Conservation (phyloP, 768 basidiomycete species). For the Termitomyces titanicus region DNA sequence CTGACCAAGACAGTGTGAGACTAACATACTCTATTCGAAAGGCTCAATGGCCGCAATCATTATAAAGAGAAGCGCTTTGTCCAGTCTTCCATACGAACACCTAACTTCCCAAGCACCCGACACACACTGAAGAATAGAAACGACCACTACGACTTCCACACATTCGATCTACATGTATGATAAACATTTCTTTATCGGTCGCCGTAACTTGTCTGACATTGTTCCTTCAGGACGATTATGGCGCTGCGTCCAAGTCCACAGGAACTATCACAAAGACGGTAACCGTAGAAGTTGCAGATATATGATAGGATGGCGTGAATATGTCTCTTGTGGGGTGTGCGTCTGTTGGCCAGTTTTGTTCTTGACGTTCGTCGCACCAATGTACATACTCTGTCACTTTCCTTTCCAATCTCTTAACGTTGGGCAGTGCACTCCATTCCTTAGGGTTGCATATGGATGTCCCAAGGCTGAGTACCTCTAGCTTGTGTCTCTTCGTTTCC, state of each 20-base stretch:
- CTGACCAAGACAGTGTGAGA: background rate
- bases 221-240: background rate
- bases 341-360: background rate
- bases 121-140: background rate
- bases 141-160: background rate
- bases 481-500: conserved; percentile 16
- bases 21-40: background rate
- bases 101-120: background rate
- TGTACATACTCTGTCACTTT: background rate
- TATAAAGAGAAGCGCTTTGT: conserved; percentile 8
- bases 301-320: background rate
- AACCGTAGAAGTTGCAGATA: background rate
- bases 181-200: background rate
- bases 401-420: background rate
- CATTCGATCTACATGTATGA: background rate
- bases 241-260: background rate
- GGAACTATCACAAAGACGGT: background rate
- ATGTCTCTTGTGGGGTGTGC: background rate
- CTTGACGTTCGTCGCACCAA: background rate
- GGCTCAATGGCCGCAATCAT: conserved; percentile 21
- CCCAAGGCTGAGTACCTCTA: conserved; percentile 38
- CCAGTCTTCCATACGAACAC: background rate
- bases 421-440: conserved; percentile 19
- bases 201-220: background rate
- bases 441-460: no score